Base-by-base conservation (phyloP, 2,329 filamentous ascomycete genomes). In the Lithohypha guttulata region DNA sequence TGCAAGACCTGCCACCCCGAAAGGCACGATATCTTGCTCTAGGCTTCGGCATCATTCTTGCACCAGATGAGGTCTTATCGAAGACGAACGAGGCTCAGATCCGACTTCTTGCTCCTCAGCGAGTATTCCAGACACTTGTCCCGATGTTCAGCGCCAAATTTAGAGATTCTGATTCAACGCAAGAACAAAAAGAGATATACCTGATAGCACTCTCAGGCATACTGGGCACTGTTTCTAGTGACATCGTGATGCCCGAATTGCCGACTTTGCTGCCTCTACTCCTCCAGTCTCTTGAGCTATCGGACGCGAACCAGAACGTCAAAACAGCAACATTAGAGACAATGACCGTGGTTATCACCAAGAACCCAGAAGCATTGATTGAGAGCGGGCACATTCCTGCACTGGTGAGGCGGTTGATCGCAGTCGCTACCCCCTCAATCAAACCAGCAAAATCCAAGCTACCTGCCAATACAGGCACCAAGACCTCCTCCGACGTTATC, bases 181-280 rank as follows among this genome's bases (percentile, higher is more conserved):
- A 20, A 23, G 26, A 30, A 19, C 48, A 58, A 9, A 81, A 79
- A 55, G 65, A 69, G 32, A 74, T 77, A 45, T 76, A 78, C 49
- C 67, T 81, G 17, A 68, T 77, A 22, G 77, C 77, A 3, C 63
- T 81, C 2, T 71, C 74, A 3, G 75, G 75, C 1, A 67, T 80
- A 10, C 62, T 81, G 27, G 64, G 67, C 34, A 72, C 71, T 53
- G 68, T 79, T 29, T 69, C 76, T 0, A 73, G 76, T 22, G 59
- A 68, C 3, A 65, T 81, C 29, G 66, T 80, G 9, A 66, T 76
- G 50, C 67, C 73, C 10, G 71, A 77, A 50, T 63, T 80, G 6
- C 59, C 64, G 1, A 68, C 68, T 3, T 61, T 81, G 2, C 61
- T 75, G 3, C 73, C 75, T 0, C 62, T 80, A 1, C 66, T 81